A percentile compares a stretch with the other conserved stretches of the same genome.
Evolutionary conservation across 148 eudicot species (phyloP).

Genomic region (Bassia scoparia): DNA sequence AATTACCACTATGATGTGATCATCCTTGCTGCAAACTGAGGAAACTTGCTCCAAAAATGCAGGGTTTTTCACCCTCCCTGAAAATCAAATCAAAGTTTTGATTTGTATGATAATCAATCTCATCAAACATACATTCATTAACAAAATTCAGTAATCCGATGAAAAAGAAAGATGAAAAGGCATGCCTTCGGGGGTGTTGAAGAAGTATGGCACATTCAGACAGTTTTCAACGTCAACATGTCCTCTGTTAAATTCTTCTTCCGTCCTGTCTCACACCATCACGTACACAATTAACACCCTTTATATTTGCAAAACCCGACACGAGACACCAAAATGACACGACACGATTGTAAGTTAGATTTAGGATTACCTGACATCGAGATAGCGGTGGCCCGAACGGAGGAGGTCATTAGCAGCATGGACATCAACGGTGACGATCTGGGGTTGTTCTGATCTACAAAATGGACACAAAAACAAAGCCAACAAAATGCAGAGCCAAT

Average conservation of each 20-base stretch:
- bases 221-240: conserved; percentile 39
- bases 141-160: neutral
- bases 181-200: conserved; percentile 47
- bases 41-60: conserved; percentile 51
- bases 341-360: too few relatives aligned
- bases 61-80: conserved; percentile 63
- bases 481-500: conserved; percentile 1
- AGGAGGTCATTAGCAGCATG: conserved; percentile 44
- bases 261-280: conserved; percentile 37
- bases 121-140: neutral
- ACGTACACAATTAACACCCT: too few relatives aligned
- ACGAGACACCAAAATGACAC: too few relatives aligned
- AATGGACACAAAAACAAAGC: conserved; percentile 3
- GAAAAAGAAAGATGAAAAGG: too few relatives aligned
- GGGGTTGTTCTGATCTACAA: conserved; percentile 27
- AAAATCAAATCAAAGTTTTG: neutral
- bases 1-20: conserved; percentile 53
- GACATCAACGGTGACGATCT: conserved; percentile 52
- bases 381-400: conserved; percentile 48
- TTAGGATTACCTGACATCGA: conserved; percentile 63
- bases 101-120: neutral
- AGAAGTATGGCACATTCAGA: conserved; percentile 60
- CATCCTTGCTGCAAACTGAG: conserved; percentile 39
- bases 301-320: too few relatives aligned
- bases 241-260: conserved; percentile 52